Base-by-base conservation (phyloP, 75 land plant genomes). In the Pinus albicaulis region DNA sequence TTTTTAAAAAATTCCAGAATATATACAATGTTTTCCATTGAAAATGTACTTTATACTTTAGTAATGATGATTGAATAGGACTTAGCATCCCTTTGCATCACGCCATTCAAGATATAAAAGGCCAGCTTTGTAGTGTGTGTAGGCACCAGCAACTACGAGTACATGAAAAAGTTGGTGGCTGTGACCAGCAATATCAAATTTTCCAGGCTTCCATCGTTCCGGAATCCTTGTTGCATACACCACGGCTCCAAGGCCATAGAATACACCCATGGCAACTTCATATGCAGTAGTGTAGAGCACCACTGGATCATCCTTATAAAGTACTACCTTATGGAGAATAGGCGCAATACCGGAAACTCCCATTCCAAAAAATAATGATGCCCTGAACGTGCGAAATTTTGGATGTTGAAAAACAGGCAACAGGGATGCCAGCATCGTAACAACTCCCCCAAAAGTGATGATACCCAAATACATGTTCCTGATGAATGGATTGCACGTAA, bases 81-180 rank as follows among this genome's bases (percentile, higher is more conserved):
- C n/a, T 72, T 34, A 91, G 72, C 99, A 97, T 0, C 95, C 95
- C 75, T 89, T 71, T 31, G 83, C 73, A 73, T 97, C 98, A 34
- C 99, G 74, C 99, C 99, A 97, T 74, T 85, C 82, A 74, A 97
- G 92, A 68, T 97, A 97, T 17, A 97, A 77, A 57, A 97, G 69
- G 22, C 98, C 98, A 8, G 95, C 93, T 5, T 61, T 79, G 74
- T 97, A 97, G 69, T 97, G 99, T 12, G 95, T 92, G 61, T 80
- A 97, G 0, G 99, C 99, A 6, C 90, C 99, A 25, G 95, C 95
- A 58, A 97, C 98, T 15, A 97, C 99, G 38, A 97, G 72, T 5
- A 94, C 77, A 81, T 97, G 99, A 57, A 97, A 97, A 3, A 97
- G 86, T 83, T 97, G 99, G 60, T 97, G 99, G 75, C 99, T 97